phyloP scores from a whole-genome alignment of 1,139 yeast genomes.

The Yamadazyma sp. region DNA sequence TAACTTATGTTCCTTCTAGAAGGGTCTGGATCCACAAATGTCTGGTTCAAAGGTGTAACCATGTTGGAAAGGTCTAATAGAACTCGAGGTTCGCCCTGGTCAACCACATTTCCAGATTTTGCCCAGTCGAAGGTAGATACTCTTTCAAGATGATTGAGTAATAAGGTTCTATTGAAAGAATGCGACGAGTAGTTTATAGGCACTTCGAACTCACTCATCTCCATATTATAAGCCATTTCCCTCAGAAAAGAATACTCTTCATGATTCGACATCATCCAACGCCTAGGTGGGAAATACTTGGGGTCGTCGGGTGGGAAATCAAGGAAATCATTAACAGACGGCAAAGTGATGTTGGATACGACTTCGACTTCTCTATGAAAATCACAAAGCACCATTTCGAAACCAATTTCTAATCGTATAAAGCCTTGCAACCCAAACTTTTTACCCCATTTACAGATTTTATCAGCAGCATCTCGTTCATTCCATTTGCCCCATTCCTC shows the following conservation, averaged over 20 bases:
- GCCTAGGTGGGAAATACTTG: conserved; percentile 3
- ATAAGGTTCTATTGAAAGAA: conserved; percentile 8
- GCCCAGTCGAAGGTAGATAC: conserved; percentile 41
- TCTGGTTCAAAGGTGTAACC: conserved; percentile 50
- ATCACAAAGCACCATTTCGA: conserved; percentile 55
- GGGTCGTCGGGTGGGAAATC: conserved; percentile 29
- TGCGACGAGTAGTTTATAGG: conserved; percentile 4
- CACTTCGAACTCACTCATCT: not conserved
- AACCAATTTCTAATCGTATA: conserved; percentile 55
- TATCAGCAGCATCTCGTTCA: conserved; percentile 44
- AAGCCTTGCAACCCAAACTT: conserved; percentile 51
- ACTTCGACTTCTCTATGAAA: conserved; percentile 38
- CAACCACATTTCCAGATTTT: conserved; percentile 40
- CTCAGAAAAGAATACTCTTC: not conserved
- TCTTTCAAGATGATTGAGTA: conserved; percentile 14
- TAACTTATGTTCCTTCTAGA: conserved; percentile 45
- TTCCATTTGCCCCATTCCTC: conserved; percentile 20
- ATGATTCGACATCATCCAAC: not conserved
- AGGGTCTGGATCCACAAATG: conserved; percentile 46
- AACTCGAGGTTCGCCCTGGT: conserved; percentile 47
- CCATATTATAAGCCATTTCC: too few relatives aligned
- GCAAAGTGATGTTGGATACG: conserved; percentile 41
- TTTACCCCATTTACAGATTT: conserved; percentile 53
- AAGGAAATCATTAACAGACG: conserved; percentile 31
- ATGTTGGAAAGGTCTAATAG: conserved; percentile 48